Conservation (phyloP, 306 rosid species). For the Begonia fuchsioides region DNA sequence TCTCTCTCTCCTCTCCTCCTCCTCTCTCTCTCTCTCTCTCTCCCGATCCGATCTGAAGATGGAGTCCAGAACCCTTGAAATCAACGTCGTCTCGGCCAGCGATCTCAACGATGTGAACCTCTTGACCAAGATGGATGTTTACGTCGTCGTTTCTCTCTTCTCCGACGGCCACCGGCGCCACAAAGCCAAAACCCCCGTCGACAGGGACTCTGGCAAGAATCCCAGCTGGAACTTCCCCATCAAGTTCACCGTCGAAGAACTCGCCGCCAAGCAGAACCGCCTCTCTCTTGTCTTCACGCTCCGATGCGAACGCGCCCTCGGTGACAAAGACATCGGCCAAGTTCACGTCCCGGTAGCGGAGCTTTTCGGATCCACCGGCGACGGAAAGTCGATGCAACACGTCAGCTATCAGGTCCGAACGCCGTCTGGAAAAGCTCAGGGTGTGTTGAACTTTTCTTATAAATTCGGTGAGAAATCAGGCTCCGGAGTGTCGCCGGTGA, state of each 20-base stretch:
- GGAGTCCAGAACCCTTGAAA: no score
- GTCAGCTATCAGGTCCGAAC: constrained; percentile 43
- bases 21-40: neutral
- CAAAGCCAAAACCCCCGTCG: constrained; percentile 22
- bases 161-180: constrained; percentile 22
- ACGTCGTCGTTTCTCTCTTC: constrained; percentile 43
- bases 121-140: constrained; percentile 59
- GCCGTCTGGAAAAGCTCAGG: constrained; percentile 40
- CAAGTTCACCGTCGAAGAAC: constrained; percentile 32
- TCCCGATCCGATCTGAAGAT: neutral
- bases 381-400: constrained; percentile 11
- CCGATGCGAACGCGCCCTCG: constrained; percentile 29
- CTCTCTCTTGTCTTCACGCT: constrained; percentile 33
- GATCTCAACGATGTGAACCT: constrained; percentile 52
- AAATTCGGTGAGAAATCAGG: constrained; percentile 14
- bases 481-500: neutral
- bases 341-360: constrained; percentile 43
- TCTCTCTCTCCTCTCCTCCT: neutral
- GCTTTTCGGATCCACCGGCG: constrained; percentile 29
- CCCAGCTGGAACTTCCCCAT: constrained; percentile 53
- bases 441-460: constrained; percentile 35
- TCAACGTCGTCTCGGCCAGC: no score
- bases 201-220: constrained; percentile 23
- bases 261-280: constrained; percentile 23
- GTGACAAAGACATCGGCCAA: constrained; percentile 39